phyloP scores from a whole-genome alignment of 345 rosid species.

The Pistacia integerrima region DNA sequence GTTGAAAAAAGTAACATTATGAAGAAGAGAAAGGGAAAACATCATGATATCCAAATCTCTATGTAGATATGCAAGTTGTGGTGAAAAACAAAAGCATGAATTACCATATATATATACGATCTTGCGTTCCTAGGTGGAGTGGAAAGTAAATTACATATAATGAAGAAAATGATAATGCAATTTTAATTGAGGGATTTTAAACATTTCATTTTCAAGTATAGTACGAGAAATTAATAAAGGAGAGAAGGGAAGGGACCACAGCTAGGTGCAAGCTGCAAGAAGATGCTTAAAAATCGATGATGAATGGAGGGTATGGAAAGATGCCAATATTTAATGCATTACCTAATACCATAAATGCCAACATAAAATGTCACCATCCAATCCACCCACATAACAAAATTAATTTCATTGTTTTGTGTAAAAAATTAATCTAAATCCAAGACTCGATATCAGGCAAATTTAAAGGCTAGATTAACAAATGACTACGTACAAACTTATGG shows the following conservation, averaged over 20 bases:
- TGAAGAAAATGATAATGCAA: not conserved
- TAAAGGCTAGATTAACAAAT: no score
- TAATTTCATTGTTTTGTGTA: not conserved
- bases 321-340: constrained; percentile 25
- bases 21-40: not conserved
- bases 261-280: not conserved
- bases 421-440: no score
- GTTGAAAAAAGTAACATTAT: not conserved
- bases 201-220: no score
- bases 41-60: not conserved
- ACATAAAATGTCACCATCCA: constrained; percentile 23
- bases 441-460: no score
- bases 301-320: constrained; percentile 5
- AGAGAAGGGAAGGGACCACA: constrained; percentile 7
- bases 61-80: not conserved
- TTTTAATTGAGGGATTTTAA: no score
- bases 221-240: not conserved
- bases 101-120: no score
- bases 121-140: not conserved
- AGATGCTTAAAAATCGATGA: constrained; percentile 11
- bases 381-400: not conserved
- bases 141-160: not conserved
- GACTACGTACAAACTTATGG: no score
- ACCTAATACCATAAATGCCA: constrained; percentile 32
- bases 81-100: not conserved